A percentile compares a stretch with the other conserved stretches of the same genome.
Conservation (phyloP, 495 filamentous ascomycete species). For the Staphylotrichum longicolle region DNA sequence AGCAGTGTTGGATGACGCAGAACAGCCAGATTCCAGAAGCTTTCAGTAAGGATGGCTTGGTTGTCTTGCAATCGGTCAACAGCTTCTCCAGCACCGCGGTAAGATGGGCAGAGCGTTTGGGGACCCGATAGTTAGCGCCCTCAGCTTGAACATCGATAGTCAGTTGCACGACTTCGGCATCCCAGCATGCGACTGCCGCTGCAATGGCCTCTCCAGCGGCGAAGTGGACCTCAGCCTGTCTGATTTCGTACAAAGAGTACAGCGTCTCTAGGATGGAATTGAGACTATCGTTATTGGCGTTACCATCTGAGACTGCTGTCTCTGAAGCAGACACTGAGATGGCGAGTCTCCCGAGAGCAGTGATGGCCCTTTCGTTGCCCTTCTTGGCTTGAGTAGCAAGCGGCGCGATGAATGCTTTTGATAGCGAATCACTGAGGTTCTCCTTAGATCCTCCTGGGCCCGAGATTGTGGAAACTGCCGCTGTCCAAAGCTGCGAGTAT, state of each 20-base stretch:
- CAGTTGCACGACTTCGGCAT: constrained; percentile 53
- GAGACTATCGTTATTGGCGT: constrained; percentile 29
- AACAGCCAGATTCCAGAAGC: constrained; percentile 91
- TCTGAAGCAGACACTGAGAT: constrained; percentile 45
- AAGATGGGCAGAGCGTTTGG: constrained; percentile 50
- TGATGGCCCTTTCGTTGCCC: constrained; percentile 78
- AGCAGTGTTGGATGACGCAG: constrained; percentile 88
- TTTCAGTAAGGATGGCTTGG: constrained; percentile 83
- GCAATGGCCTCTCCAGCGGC: constrained; percentile 82
- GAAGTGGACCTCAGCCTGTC: constrained; percentile 83
- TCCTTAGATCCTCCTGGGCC: background rate
- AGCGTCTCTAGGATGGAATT: constrained; percentile 58
- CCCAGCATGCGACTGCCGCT: constrained; percentile 75
- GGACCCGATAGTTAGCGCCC: constrained; percentile 31
- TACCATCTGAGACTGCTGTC: constrained; percentile 1
- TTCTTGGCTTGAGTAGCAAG: constrained; percentile 66
- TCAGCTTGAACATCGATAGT: constrained; percentile 45
- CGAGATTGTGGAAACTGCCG: constrained; percentile 40
- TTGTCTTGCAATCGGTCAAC: constrained; percentile 68
- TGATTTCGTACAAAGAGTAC: constrained; percentile 74
- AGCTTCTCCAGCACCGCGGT: constrained; percentile 61
- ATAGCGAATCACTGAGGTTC: background rate
- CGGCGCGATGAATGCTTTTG: constrained; percentile 50
- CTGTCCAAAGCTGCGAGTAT: constrained; percentile 73
- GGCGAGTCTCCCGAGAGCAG: constrained; percentile 65